phyloP scores from a whole-genome alignment of 257 asterid genomes.

The Avicennia marina region DNA sequence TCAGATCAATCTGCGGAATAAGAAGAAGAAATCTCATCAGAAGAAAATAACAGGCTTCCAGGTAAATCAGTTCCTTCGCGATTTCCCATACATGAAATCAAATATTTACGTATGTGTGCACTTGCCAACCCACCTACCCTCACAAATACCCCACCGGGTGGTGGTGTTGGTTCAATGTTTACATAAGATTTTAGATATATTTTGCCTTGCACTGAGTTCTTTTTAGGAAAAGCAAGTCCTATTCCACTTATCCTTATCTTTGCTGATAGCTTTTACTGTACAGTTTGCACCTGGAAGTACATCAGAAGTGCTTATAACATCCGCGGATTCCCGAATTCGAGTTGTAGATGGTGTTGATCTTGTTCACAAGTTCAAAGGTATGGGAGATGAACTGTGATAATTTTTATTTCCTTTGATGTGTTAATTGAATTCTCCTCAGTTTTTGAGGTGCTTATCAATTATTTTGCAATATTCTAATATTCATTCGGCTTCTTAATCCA shows the following conservation, averaged over 20 bases:
- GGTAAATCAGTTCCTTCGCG: constrained; percentile 37
- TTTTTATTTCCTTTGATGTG: background rate
- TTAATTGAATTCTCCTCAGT: constrained; percentile 8
- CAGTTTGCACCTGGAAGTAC: constrained; percentile 98
- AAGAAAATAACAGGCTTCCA: constrained; percentile 99
- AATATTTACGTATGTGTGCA: no score
- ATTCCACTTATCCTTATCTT: constrained; percentile 11
- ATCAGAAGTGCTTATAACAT: constrained; percentile 86
- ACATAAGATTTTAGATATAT: no score
- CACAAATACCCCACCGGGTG: no score
- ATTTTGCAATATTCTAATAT: background rate
- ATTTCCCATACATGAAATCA: constrained; percentile 1
- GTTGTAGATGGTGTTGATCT: constrained; percentile 82
- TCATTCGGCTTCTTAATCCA: background rate
- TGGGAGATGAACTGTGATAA: background rate
- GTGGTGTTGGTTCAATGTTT: no score
- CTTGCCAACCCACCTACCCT: no score
- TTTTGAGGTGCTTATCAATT: no score
- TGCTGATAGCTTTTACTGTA: constrained; percentile 25
- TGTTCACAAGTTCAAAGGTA: constrained; percentile 96
- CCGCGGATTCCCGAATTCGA: constrained; percentile 93
- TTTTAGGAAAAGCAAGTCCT: background rate
- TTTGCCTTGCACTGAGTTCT: no score
- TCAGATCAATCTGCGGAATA: constrained; percentile 85
- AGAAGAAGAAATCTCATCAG: constrained; percentile 87